Percentiles rank a stretch among this genome's conserved stretches.
phyloP scores from a whole-genome alignment of 768 basidiomycete genomes.

The Pisolithus albus region DNA sequence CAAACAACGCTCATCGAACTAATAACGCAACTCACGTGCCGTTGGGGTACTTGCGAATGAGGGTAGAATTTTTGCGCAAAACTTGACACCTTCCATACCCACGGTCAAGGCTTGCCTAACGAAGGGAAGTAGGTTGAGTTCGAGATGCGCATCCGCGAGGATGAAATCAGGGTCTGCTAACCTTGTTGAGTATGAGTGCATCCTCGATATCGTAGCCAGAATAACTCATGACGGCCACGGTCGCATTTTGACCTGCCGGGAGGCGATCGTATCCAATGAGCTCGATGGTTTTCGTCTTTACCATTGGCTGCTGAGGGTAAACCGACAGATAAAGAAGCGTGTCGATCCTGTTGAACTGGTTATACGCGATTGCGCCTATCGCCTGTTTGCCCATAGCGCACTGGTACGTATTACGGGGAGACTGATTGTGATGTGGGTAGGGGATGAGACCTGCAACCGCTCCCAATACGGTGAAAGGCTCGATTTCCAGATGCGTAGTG shows the following conservation, averaged over 20 bases:
- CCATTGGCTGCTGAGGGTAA: constrained; percentile 99
- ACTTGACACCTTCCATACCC: constrained; percentile 99
- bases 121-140: constrained; percentile 3
- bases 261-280: constrained; percentile 93
- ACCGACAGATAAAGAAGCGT: constrained; percentile 96
- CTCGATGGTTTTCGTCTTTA: constrained; percentile 98
- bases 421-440: constrained; percentile 99
- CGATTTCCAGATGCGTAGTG: constrained; percentile 96
- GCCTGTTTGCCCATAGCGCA: constrained; percentile 99
- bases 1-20: constrained; percentile 1
- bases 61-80: constrained; percentile 87
- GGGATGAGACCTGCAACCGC: constrained; percentile 98
- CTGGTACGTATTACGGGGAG: constrained; percentile 98
- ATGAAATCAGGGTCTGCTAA: constrained; percentile 34
- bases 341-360: constrained; percentile 96
- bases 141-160: neutral
- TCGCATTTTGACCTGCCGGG: constrained; percentile 97
- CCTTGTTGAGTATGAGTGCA: constrained; percentile 93
- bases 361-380: constrained; percentile 97
- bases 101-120: constrained; percentile 87
- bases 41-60: constrained; percentile 94
- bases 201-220: constrained; percentile 99
- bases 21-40: constrained; percentile 66
- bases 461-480: constrained; percentile 95
- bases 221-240: constrained; percentile 98